A percentile compares a stretch with the other conserved stretches of the same genome.
These are phyloP conservation scores for Camelina neglecta DNA, from an alignment of 345 rosid species.

Conservation along the genomic window DNA sequence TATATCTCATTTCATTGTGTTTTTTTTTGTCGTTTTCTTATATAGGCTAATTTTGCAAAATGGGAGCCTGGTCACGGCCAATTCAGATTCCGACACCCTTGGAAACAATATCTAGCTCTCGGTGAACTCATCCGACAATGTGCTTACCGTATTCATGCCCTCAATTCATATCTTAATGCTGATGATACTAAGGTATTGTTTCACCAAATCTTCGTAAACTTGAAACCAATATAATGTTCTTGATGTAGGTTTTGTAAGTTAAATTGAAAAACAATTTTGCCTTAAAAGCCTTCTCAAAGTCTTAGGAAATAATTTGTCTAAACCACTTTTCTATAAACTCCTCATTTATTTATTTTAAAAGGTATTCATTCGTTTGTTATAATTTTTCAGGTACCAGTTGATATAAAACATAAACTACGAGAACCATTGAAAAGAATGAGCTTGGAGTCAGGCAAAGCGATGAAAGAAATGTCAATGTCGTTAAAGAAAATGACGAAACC, in stretches of 20 bases:
- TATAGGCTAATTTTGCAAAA: constrained; percentile 75
- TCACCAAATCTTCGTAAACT: not conserved
- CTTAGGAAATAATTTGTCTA: not conserved
- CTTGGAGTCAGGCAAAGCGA: constrained; percentile 57
- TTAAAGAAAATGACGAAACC: constrained; percentile 55
- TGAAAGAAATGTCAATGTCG: constrained; percentile 60
- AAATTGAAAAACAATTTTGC: too few relatives aligned
- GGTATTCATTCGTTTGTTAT: not conserved
- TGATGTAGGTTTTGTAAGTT: too few relatives aligned
- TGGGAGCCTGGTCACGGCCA: constrained; percentile 90
- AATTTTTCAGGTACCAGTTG: constrained; percentile 51
- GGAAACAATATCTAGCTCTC: constrained; percentile 67
- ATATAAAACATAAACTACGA: constrained; percentile 45
- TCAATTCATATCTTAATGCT: constrained; percentile 54
- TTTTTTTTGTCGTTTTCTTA: constrained; percentile 13
- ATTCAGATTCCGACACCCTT: constrained; percentile 75
- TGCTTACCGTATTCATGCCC: constrained; percentile 66
- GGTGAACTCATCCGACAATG: constrained; percentile 61
- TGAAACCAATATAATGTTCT: not conserved
- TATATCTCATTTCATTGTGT: not conserved
- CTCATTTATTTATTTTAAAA: not conserved
- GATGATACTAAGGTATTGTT: constrained; percentile 52
- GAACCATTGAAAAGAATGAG: constrained; percentile 56
- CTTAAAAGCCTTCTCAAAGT: not conserved
- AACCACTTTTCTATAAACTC: not conserved